Evolutionary conservation across 768 basidiomycete species (phyloP), one percentile per base, ranked within the genome.

Genomic region (Lentinus tigrinus): DNA sequence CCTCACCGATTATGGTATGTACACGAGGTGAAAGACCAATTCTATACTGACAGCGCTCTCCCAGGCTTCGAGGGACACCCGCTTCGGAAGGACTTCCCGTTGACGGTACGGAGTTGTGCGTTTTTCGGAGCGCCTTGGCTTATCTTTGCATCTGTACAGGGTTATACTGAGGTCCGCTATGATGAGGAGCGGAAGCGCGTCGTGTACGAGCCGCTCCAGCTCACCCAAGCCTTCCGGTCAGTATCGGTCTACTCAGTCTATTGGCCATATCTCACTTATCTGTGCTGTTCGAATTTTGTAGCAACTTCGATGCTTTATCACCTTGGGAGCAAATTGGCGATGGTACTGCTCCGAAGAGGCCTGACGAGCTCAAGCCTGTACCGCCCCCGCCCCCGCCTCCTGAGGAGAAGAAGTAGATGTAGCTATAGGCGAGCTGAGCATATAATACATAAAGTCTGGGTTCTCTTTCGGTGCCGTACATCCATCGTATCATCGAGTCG

Each of bases 81-180:
- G 10, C 74, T 99, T 46, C 86, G 97, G 62, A 99, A 99, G 73
- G 97, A 99, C 71, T 99, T 98, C 83, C 97, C 97, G 31, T 75
- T 99, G 65, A 97, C 95, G 9, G 95, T 94, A 70, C 43, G 38
- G 26, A 26, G 13, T 21, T 17, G 27, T 21, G 50, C 31, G 21
- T 27, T 34, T 16, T 21, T 38, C 21, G 16, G 54, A n/a, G 10
- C 8, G 46, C 9, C 19, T n/a, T n/a, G 6, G 3, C 57, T 48
- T 39, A 26, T 47, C 40, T 24, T 47, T 47, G 11, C 19, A 23
- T 27, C 19, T 51, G 39, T 46, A 34, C 66, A 97, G 95, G 97
- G 97, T n/a, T 99, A 98, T 74, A 94, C 93, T 9, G 97, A 99
- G 74, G 83, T 98, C 39, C 90, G 97, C 40, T 99, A 98, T 69